Conservation (phyloP, 129 eudicot species). For the Flaveria brownii region DNA sequence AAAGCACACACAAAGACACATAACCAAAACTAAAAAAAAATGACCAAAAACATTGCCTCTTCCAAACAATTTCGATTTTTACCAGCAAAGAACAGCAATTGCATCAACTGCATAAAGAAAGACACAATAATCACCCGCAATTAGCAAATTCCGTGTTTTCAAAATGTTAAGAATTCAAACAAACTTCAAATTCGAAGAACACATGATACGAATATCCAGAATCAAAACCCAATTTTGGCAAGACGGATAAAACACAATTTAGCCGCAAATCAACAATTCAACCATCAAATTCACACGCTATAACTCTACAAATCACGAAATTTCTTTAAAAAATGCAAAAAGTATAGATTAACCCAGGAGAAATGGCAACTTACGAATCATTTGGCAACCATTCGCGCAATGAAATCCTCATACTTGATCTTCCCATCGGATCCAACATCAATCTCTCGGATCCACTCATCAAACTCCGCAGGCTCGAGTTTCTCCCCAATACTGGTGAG, state of each 20-base stretch:
- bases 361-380: constrained; percentile 40
- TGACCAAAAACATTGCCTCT: neutral
- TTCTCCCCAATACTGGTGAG: constrained; percentile 74
- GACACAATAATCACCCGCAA: neutral
- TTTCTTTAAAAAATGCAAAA: neutral
- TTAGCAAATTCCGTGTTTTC: neutral
- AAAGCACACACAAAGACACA: constrained; percentile 4
- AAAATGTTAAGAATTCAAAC: neutral
- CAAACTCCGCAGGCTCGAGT: constrained; percentile 75
- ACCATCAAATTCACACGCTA: neutral
- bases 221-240: neutral
- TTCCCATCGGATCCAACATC: constrained; percentile 80
- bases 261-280: constrained; percentile 6
- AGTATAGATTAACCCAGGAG: neutral
- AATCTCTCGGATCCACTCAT: constrained; percentile 85
- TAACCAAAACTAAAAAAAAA: neutral
- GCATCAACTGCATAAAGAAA: neutral
- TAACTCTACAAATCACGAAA: neutral
- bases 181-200: neutral
- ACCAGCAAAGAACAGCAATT: neutral
- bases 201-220: neutral
- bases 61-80: neutral
- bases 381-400: constrained; percentile 73
- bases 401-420: constrained; percentile 70
- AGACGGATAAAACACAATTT: neutral